Base-by-base conservation (phyloP, 805 yeast genomes). In the Teunomyces aglyptinius region DNA sequence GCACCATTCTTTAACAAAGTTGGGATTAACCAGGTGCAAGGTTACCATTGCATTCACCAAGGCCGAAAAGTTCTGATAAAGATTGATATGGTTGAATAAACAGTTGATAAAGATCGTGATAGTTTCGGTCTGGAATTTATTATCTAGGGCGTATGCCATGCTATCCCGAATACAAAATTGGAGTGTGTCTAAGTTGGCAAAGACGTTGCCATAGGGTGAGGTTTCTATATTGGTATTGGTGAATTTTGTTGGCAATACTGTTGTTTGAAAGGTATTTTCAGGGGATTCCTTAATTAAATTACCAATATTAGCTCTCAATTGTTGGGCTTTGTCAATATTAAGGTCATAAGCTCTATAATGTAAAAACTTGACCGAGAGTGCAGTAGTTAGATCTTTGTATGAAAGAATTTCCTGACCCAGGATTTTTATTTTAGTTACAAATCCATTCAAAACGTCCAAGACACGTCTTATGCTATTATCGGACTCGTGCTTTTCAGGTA, bases 1-100 rank as follows among this genome's bases (percentile, higher is more conserved):
- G 3, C 70, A 48, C 70, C 69, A 67, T 13, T 57, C 53, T 2
- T 36, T 24, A 2, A 42, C 18, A 32, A 60, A 52, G 2, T 46
- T 35, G 2, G 51, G 43, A 38, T 65, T 55, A 5, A 50, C 12
- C 2, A 48, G 38, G 15, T 58, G 51, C 2, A 65, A 33, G 6
- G 51, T 50, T 3, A 43, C 40, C 13, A 70, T 45, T 0, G 54
- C 60, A 20, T 54, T 50, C 1, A 59, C 53, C 3, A 63, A 48
- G 0, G 68, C 75, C 2, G 70, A 54, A 39, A 64, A 63, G 50
- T 71, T 71, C 44, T 68, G 73, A 52, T 63, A 60, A 15, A 62
- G 42, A 27, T 56, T 57, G 18, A 70, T 49, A 51, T 71, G 75
- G 49, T 66, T 62, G 29, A 73, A 52, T 2, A 70, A 22, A 45